phyloP scores from a whole-genome alignment of 345 rosid genomes.

The Angophora floribunda region DNA sequence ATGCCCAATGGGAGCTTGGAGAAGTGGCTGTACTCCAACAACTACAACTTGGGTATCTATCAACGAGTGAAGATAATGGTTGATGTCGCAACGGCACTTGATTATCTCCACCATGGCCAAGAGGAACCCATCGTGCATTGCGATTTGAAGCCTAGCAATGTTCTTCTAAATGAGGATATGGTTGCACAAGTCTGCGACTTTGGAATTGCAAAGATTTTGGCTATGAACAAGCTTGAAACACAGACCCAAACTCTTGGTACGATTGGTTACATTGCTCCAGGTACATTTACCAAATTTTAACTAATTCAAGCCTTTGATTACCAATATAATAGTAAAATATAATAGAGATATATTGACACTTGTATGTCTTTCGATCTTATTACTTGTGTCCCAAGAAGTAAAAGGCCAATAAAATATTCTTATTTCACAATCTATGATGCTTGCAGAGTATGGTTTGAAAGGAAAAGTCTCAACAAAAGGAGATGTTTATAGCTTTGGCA shows the following conservation, averaged over 20 bases:
- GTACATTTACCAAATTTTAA: neutral
- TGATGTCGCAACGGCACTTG: neutral
- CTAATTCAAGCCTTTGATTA: neutral
- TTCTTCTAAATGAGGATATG: neutral
- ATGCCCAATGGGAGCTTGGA: conserved; percentile 2
- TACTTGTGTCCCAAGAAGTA: too few relatives aligned
- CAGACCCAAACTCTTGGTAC: neutral
- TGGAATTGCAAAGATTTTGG: neutral
- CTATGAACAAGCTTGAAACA: neutral
- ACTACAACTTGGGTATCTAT: neutral
- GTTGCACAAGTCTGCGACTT: neutral
- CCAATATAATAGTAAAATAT: neutral
- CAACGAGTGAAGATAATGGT: neutral
- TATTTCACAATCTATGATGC: neutral
- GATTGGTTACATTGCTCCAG: neutral
- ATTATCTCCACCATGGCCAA: neutral
- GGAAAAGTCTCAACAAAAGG: neutral
- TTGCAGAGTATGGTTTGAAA: neutral
- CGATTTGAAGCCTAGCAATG: neutral
- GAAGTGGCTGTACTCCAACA: neutral
- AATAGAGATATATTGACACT: neutral
- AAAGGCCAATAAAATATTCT: too few relatives aligned
- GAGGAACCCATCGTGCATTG: neutral
- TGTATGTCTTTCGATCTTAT: too few relatives aligned
- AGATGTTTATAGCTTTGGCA: neutral